These are phyloP conservation scores for Calonectria pteridis DNA, from an alignment of 2,329 filamentous ascomycete genomes.

Conservation along the genomic window DNA sequence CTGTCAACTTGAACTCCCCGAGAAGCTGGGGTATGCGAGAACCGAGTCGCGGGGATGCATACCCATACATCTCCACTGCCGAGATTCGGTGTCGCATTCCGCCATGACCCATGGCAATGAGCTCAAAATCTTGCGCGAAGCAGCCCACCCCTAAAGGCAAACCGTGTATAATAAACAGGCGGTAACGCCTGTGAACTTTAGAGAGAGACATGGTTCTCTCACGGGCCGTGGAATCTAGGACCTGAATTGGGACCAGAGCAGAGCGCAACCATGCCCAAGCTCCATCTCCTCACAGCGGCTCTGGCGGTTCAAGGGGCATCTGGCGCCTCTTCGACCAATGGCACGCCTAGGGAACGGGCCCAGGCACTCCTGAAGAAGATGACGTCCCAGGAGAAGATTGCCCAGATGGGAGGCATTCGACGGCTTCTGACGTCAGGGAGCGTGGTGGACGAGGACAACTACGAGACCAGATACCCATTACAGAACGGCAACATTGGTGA, in stretches of 20 bases:
- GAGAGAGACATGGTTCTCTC: not conserved
- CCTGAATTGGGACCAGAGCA: not conserved
- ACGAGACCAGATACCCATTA: constrained; percentile 28
- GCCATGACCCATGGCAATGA: constrained; percentile 30
- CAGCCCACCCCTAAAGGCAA: not conserved
- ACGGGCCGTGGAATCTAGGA: not conserved
- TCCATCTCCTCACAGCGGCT: constrained; percentile 22
- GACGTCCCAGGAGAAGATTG: constrained; percentile 38
- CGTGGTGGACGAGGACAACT: constrained; percentile 31
- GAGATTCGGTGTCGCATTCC: constrained; percentile 23
- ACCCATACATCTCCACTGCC: constrained; percentile 12
- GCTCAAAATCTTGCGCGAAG: constrained; percentile 10
- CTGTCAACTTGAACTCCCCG: constrained; percentile 9
- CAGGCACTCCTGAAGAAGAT: constrained; percentile 32
- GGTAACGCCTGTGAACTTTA: not conserved
- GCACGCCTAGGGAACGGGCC: constrained; percentile 28
- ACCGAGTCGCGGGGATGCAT: constrained; percentile 21
- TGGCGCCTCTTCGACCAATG: constrained; percentile 9
- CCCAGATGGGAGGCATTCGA: constrained; percentile 37
- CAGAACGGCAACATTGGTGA: constrained; percentile 38
- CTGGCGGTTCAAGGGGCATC: constrained; percentile 16
- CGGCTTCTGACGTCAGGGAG: constrained; percentile 27
- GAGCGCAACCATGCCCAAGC: constrained; percentile 25
- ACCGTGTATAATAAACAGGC: constrained; percentile 14
- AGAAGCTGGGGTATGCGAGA: constrained; percentile 26